Base-by-base conservation (phyloP, 768 basidiomycete genomes). In the Lactifluus piperatus region DNA sequence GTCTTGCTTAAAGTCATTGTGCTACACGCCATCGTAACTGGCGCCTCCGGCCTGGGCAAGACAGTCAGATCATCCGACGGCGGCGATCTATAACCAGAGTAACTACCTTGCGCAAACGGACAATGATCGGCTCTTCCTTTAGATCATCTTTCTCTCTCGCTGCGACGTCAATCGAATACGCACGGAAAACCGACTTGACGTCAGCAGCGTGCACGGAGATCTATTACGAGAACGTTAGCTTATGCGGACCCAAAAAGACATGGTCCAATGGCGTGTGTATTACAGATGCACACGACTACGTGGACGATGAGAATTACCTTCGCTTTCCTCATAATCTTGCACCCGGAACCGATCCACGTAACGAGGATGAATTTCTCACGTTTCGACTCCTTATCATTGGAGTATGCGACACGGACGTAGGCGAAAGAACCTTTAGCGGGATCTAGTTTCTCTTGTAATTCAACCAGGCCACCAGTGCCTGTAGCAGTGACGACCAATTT, bases 301-400 rank as follows among this genome's bases (percentile, higher is more conserved):
- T 65, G 67, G 64, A 63, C 63, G 51, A 41, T 49, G 60, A 43
- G 29, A 34, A 79, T 64, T 57, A 90, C 89, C 84, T 92, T 94
- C 44, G 86, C 94, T 75, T 85, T 88, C 62, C 94, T 80, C 93
- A 95, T 92, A 63, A 94, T 80, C 75, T 91, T 93, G 74, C 91
- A 89, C 43, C 75, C 72, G 20, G 81, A 75, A 45, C 91, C 90
- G 73, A 91, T 92, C 89, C 89, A 91, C 46, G 82, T 79, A 77
- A 91, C 78, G 67, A 91, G 80, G 65, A 88, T 81, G 74, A 91
- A 90, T 79, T 95, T 97, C 78, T 94, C 89, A 58, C 94, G 82
- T 70, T 75, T 80, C 44, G 85, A 86, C 73, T 93, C 87, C 71
- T 86, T 88, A 76, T 93, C 90, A 70, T 89, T 93, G 54, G 88